Percentiles rank a stretch among this genome's conserved stretches.
These are phyloP conservation scores for Balakata baccata DNA, from an alignment of 345 rosid genomes.

Conservation along the genomic window DNA sequence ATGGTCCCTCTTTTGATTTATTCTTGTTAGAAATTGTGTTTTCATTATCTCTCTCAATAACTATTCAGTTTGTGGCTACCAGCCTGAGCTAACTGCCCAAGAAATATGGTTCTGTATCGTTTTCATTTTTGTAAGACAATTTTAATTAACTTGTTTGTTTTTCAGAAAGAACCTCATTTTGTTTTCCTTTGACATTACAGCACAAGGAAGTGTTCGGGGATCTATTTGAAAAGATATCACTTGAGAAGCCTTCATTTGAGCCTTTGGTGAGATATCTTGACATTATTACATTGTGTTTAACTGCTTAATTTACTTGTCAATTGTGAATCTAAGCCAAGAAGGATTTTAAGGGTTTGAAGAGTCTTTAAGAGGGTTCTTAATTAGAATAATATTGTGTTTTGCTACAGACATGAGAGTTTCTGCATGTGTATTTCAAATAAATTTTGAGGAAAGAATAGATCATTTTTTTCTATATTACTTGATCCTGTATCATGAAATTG, in stretches of 20 bases:
- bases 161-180: not conserved
- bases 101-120: not conserved
- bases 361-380: not conserved
- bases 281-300: not conserved
- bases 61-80: too few relatives aligned
- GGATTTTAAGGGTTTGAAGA: not conserved
- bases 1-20: too few relatives aligned
- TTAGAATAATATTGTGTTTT: slow-evolving; percentile 2
- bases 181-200: slow-evolving; percentile 36
- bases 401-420: not conserved
- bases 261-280: slow-evolving; percentile 45
- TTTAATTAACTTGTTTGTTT: not conserved
- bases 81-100: not conserved
- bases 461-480: not conserved
- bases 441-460: not conserved
- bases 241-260: slow-evolving; percentile 56
- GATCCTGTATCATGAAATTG: not conserved
- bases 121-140: not conserved
- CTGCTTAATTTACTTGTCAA: not conserved
- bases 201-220: slow-evolving; percentile 46
- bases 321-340: not conserved
- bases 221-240: slow-evolving; percentile 44
- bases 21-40: too few relatives aligned
- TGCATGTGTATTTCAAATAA: not conserved
- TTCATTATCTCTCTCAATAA: too few relatives aligned